Percentiles rank a stretch among this genome's conserved stretches.
phyloP scores from a whole-genome alignment of 768 basidiomycete genomes.

The Mycena albidolilacea region DNA sequence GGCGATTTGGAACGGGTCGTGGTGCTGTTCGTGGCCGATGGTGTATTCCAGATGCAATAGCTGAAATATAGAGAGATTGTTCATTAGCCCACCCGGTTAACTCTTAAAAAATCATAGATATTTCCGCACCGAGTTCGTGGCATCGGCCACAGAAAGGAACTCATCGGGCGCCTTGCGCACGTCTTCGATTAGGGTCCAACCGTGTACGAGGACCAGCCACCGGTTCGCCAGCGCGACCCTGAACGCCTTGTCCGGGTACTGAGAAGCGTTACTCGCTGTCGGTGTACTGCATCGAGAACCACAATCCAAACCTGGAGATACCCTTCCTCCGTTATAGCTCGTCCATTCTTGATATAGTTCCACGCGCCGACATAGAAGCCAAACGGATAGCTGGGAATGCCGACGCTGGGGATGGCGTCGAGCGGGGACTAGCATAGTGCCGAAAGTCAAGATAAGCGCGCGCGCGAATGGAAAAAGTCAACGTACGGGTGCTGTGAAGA shows the following conservation, averaged over 20 bases:
- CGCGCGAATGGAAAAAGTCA: neutral
- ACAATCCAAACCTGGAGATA: conserved; percentile 26
- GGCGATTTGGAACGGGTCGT: conserved; percentile 50
- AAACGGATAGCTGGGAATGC: conserved; percentile 26
- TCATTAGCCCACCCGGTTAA: neutral
- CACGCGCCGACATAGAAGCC: conserved; percentile 32
- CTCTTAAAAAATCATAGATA: neutral
- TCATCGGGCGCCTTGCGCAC: conserved; percentile 56
- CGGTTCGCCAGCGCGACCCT: conserved; percentile 33
- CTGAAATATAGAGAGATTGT: conserved; percentile 43
- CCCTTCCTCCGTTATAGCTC: conserved; percentile 27
- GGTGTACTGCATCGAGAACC: neutral
- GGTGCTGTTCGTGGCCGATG: conserved; percentile 48
- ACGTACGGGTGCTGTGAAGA: neutral
- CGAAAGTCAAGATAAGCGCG: neutral
- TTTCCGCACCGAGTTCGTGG: conserved; percentile 50
- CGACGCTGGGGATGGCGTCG: conserved; percentile 30
- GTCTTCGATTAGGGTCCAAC: conserved; percentile 53
- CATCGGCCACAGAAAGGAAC: conserved; percentile 51
- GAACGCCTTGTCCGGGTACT: conserved; percentile 35
- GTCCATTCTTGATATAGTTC: conserved; percentile 29
- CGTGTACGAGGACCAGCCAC: conserved; percentile 60
- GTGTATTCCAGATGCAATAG: conserved; percentile 54
- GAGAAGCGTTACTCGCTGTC: neutral
- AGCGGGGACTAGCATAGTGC: conserved; percentile 1